phyloP scores from a whole-genome alignment of 2,329 filamentous ascomycete genomes.

The Stagonosporopsis rhizophila region DNA sequence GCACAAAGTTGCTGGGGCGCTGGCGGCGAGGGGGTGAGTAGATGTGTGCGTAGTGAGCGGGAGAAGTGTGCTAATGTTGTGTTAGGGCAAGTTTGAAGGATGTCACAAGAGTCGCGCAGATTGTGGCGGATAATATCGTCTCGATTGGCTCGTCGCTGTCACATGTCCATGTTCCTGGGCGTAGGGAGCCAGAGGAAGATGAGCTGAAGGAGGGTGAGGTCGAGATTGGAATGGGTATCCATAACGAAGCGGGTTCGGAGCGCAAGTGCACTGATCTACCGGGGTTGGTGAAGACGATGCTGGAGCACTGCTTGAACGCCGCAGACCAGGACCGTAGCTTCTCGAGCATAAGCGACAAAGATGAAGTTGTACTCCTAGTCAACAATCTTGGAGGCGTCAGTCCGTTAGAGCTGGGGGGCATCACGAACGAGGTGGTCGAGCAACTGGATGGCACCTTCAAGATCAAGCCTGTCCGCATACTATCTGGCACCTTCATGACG shows the following conservation, averaged over 20 bases:
- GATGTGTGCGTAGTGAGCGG: neutral
- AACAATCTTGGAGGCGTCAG: conserved; percentile 81
- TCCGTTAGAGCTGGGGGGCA: conserved; percentile 73
- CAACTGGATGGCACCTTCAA: conserved; percentile 66
- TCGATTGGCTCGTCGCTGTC: conserved; percentile 85
- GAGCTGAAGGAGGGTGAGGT: conserved; percentile 67
- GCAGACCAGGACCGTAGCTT: conserved; percentile 75
- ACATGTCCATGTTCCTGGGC: conserved; percentile 92
- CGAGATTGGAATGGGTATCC: conserved; percentile 77
- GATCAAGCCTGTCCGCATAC: conserved; percentile 67
- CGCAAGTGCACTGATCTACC: conserved; percentile 52
- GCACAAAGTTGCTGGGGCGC: conserved; percentile 85
- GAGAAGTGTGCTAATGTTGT: conserved; percentile 13
- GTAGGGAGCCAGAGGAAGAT: conserved; percentile 64
- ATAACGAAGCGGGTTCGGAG: conserved; percentile 67
- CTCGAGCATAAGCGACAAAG: conserved; percentile 65
- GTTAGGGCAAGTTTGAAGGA: conserved; percentile 65
- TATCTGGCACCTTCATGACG: conserved; percentile 74
- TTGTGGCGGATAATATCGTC: conserved; percentile 77
- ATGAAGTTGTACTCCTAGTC: conserved; percentile 71
- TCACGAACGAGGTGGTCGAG: conserved; percentile 70
- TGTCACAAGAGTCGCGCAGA: conserved; percentile 73
- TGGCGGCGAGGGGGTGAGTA: conserved; percentile 73
- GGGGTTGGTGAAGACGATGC: conserved; percentile 63
- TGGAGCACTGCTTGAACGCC: conserved; percentile 68